These are phyloP conservation scores for Geotrichum citri-aurantii DNA, from an alignment of 1,139 yeast species.

Conservation along the genomic window DNA sequence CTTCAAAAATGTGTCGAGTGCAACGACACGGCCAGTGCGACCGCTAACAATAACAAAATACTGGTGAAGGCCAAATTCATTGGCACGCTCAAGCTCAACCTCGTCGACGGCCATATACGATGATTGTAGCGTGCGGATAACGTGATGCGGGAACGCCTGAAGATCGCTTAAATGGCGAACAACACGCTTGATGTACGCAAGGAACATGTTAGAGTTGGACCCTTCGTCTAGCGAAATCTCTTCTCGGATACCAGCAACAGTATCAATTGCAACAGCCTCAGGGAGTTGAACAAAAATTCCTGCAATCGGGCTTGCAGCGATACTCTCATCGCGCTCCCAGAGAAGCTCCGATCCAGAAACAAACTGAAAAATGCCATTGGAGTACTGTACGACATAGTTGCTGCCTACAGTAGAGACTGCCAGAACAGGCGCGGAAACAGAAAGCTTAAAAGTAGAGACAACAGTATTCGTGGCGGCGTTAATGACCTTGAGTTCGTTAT, in stretches of 20 bases:
- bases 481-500: not conserved
- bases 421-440: not conserved
- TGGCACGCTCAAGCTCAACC: slow-evolving; percentile 15
- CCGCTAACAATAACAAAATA: slow-evolving; percentile 42
- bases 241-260: slow-evolving; percentile 14
- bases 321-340: slow-evolving; percentile 49
- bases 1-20: slow-evolving; percentile 39
- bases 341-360: not conserved
- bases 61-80: slow-evolving; percentile 48
- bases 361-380: slow-evolving; percentile 18
- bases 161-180: slow-evolving; percentile 36
- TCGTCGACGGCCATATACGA: not conserved
- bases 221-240: slow-evolving; percentile 41
- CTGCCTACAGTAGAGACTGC: not conserved
- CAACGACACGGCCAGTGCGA: slow-evolving; percentile 40
- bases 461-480: not conserved
- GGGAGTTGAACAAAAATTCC: slow-evolving; percentile 1
- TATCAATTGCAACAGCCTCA: slow-evolving; percentile 34
- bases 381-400: slow-evolving; percentile 13
- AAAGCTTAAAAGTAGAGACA: not conserved
- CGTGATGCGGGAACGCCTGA: slow-evolving; percentile 1
- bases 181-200: slow-evolving; percentile 44
- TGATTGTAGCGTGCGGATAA: not conserved
- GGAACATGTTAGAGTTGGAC: slow-evolving; percentile 31
- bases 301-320: slow-evolving; percentile 37